A percentile compares a stretch with the other conserved stretches of the same genome.
These are phyloP conservation scores for Clarireedia paspali DNA, from an alignment of 2,329 filamentous ascomycete genomes.

Conservation along the genomic window DNA sequence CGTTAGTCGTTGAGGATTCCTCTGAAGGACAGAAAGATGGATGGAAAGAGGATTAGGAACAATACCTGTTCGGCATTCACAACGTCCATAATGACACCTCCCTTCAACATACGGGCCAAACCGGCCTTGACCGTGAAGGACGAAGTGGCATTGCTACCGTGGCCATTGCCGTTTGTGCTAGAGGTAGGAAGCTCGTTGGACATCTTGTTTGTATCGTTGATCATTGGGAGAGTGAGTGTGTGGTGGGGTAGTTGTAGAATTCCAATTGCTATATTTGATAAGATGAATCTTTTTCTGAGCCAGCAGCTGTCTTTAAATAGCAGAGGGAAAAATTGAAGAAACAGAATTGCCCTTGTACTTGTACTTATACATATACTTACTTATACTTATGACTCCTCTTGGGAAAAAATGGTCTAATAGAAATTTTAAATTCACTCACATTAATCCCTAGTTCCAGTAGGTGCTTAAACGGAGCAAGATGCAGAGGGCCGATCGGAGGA, in stretches of 20 bases:
- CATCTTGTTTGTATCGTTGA: conserved; percentile 24
- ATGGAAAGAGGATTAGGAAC: background rate
- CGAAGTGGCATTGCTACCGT: conserved; percentile 18
- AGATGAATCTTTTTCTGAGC: background rate
- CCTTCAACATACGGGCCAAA: conserved; percentile 96
- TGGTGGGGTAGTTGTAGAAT: background rate
- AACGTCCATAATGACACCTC: conserved; percentile 99
- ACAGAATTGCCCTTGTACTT: too few relatives aligned
- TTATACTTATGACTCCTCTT: too few relatives aligned
- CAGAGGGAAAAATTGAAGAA: too few relatives aligned
- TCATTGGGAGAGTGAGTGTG: conserved; percentile 11
- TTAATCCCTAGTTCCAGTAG: background rate
- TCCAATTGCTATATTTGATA: conserved; percentile 21
- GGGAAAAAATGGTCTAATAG: too few relatives aligned
- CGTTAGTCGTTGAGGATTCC: conserved; percentile 10
- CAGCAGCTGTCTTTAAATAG: too few relatives aligned
- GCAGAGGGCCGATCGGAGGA: background rate
- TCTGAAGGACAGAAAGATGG: background rate
- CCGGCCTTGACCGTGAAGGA: conserved; percentile 89
- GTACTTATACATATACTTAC: too few relatives aligned
- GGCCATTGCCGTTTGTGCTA: conserved; percentile 19
- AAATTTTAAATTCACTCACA: too few relatives aligned
- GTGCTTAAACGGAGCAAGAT: background rate
- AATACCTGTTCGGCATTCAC: conserved; percentile 75
- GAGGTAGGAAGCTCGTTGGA: conserved; percentile 37